Conservation (phyloP, 345 rosid species). For the Syzygium grande region DNA sequence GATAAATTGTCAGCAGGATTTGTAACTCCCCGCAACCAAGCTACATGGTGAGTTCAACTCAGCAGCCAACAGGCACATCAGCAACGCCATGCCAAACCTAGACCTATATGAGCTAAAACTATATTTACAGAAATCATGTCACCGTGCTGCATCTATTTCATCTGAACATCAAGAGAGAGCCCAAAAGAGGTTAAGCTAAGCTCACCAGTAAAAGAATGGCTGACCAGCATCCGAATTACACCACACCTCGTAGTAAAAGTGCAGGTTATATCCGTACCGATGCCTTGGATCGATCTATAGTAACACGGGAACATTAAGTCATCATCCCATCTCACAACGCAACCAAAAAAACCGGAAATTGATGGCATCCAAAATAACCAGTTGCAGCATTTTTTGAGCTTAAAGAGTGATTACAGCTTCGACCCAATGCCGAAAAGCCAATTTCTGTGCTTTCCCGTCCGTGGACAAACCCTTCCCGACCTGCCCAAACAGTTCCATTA, state of each 20-base stretch:
- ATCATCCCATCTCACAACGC: not conserved
- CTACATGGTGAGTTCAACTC: not conserved
- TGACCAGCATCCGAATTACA: constrained; percentile 14
- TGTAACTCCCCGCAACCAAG: not conserved
- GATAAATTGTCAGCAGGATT: not conserved
- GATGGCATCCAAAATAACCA: not conserved
- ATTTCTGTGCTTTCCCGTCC: constrained; percentile 60
- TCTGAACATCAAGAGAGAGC: not conserved
- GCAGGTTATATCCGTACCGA: constrained; percentile 26
- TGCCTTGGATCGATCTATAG: constrained; percentile 27
- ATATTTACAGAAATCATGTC: not conserved
- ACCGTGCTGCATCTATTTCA: not conserved
- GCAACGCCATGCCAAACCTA: not conserved
- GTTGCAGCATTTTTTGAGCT: not conserved
- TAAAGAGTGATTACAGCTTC: constrained; percentile 36
- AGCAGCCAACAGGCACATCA: not conserved
- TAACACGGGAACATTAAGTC: not conserved
- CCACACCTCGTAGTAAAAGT: constrained; percentile 24
- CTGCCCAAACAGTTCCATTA: not conserved
- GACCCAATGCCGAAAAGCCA: constrained; percentile 96
- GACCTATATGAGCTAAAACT: not conserved
- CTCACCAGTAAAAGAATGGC: constrained; percentile 32
- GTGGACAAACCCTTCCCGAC: constrained; percentile 53
- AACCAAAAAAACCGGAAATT: not conserved
- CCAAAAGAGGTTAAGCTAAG: not conserved